Evolutionary conservation across 2,329 filamentous ascomycete species (phyloP), one percentile per base, ranked within the genome.

Genomic region (Sporothrix globosa): DNA sequence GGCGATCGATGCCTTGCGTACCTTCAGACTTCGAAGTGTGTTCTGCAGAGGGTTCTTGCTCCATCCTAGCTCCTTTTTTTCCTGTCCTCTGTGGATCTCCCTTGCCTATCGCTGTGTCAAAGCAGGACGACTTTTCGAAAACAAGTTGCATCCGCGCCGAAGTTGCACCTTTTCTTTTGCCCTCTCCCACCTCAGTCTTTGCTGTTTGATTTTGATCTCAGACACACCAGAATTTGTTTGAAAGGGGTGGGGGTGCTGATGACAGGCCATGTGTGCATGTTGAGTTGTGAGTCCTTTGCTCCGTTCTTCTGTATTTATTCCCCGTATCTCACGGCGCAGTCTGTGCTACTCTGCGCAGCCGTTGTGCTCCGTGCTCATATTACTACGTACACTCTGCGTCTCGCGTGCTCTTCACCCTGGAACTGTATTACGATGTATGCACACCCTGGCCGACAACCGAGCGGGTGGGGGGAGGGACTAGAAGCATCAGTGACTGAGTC

Each of bases 41-140:
- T 61, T 61, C n/a, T 63, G 56, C 39, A 46, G 58, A 46, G 58
- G 58, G 58, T 46, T 63, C 39, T 61, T 27, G 58, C n/a, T 24
- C 39, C n/a, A 39, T 13, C 17, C 46, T 66, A 66, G 60, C 60
- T 48, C 39, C 39, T 41, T 30, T 30, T 30, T 5, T 30, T 30
- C 30, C 5, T 5, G 30, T 30, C 30, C 30, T 30, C 30, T 5
- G 3, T 30, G 30, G 5, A 30, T 30, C 30, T 5, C 30, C 30
- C 30, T n/a, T n/a, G n/a, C 30, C 30, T 30, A 5, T n/a, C 30
- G 5, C 30, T 34, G 3, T 34, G 34, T 2, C 34, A 4, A 34
- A 34, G 34, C 34, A 7, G 34, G 34, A 34, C 34, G 34, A 34
- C 6, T 6, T 34, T 7, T 34, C 27, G 27, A 30, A 34, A 2